Evolutionary conservation across 805 yeast species (phyloP).

Genomic region (Yarrowia hollandica): DNA sequence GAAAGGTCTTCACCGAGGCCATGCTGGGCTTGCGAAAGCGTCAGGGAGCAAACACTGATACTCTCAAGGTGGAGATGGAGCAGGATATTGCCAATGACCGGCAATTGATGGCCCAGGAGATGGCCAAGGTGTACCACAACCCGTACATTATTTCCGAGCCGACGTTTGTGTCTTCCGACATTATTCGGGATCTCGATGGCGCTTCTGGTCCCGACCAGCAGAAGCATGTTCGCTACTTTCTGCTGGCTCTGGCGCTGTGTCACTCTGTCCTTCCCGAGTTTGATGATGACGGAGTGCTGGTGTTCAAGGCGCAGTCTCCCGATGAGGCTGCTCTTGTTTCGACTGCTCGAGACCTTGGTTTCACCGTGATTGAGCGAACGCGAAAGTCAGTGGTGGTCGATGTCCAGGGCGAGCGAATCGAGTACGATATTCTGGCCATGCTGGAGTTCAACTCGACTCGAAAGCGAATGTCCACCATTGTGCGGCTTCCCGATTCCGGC

Average conservation of each 20-base stretch:
- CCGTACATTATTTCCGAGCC: constrained; percentile 40
- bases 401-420: constrained; percentile 50
- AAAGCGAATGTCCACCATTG: constrained; percentile 75
- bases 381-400: constrained; percentile 51
- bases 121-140: constrained; percentile 54
- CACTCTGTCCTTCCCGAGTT: constrained; percentile 75
- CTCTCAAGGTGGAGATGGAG: constrained; percentile 51
- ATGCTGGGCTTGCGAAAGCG: constrained; percentile 67
- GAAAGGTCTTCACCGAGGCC: constrained; percentile 75
- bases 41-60: constrained; percentile 60
- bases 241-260: constrained; percentile 71
- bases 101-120: constrained; percentile 51
- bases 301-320: constrained; percentile 79
- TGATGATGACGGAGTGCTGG: constrained; percentile 40
- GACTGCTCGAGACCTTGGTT: constrained; percentile 74
- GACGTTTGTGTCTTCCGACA: constrained; percentile 65
- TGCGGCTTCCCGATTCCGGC: constrained; percentile 45
- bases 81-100: constrained; percentile 50
- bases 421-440: constrained; percentile 56
- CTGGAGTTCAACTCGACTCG: constrained; percentile 74
- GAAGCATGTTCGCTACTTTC: constrained; percentile 56
- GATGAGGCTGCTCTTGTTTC: constrained; percentile 82
- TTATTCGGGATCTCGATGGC: constrained; percentile 52
- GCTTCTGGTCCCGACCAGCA: constrained; percentile 47
- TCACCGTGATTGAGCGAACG: constrained; percentile 59